Conservation (phyloP, 768 basidiomycete species). For the Lactarius psammicola region DNA sequence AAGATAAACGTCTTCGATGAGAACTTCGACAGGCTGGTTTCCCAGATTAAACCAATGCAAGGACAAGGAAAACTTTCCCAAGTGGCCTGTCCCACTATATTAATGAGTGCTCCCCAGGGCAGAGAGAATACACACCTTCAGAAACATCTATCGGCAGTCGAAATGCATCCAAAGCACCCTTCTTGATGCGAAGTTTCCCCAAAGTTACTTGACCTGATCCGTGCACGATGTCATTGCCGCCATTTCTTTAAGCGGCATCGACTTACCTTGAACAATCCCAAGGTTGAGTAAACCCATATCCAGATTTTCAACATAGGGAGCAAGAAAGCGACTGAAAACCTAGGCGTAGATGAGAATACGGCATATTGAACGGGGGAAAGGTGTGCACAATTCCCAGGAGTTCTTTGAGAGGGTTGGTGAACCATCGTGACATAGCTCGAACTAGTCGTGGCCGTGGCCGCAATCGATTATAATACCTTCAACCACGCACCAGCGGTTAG, state of each 20-base stretch:
- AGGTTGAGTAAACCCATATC: constrained; percentile 94
- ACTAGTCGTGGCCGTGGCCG: constrained; percentile 1
- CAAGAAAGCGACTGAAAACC: constrained; percentile 89
- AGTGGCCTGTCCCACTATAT: constrained; percentile 53
- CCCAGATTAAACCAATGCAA: constrained; percentile 88
- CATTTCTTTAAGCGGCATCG: background rate
- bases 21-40: constrained; percentile 85
- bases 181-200: constrained; percentile 83
- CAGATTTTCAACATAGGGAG: constrained; percentile 94
- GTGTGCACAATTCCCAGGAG: constrained; percentile 70
- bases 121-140: constrained; percentile 56
- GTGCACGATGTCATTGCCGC: constrained; percentile 19
- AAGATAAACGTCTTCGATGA: constrained; percentile 93
- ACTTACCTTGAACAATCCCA: constrained; percentile 80
- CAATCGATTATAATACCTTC: background rate
- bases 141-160: constrained; percentile 92
- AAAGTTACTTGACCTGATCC: constrained; percentile 70
- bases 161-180: constrained; percentile 92
- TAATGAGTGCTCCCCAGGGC: background rate
- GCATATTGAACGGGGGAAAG: background rate
- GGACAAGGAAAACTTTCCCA: constrained; percentile 82
- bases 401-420: constrained; percentile 85
- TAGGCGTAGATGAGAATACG: constrained; percentile 30
- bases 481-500: background rate
- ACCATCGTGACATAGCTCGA: constrained; percentile 47